Percentiles rank a stretch among this genome's conserved stretches.
These are phyloP conservation scores for Scheffersomyces illinoinensis DNA, from an alignment of 1,139 yeast species.

Conservation along the genomic window DNA sequence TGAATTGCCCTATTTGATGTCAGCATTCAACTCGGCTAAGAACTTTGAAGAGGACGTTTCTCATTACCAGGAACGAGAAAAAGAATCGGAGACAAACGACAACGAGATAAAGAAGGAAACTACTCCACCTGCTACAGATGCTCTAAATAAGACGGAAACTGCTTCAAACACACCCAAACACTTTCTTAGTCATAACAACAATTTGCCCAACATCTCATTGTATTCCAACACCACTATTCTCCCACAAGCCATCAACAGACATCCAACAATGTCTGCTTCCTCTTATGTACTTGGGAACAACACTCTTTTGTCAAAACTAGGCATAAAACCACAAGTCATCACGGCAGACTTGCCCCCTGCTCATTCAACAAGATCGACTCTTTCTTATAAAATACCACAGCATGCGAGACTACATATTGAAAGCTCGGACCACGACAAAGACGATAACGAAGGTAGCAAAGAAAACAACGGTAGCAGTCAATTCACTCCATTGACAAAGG, in stretches of 20 bases:
- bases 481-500: slow-evolving; percentile 30
- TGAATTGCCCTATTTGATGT: slow-evolving; percentile 56
- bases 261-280: slow-evolving; percentile 23
- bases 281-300: slow-evolving; percentile 36
- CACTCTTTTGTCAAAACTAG: slow-evolving; percentile 40
- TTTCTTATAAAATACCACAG: slow-evolving; percentile 4
- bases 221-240: slow-evolving; percentile 38
- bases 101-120: neutral
- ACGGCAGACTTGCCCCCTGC: slow-evolving; percentile 23
- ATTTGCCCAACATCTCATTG: slow-evolving; percentile 35
- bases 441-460: slow-evolving; percentile 14
- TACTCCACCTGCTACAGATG: neutral
- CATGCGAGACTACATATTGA: slow-evolving; percentile 3
- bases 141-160: neutral
- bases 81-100: slow-evolving; percentile 5
- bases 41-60: slow-evolving; percentile 51
- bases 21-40: slow-evolving; percentile 58
- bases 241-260: slow-evolving; percentile 12
- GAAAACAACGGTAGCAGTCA: slow-evolving; percentile 12
- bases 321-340: slow-evolving; percentile 48
- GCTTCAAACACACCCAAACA: slow-evolving; percentile 9
- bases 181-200: slow-evolving; percentile 25
- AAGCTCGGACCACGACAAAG: slow-evolving; percentile 2
- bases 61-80: slow-evolving; percentile 30
- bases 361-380: slow-evolving; percentile 10